Conservation (phyloP, 495 filamentous ascomycete genomes). For the Aspergillus sclerotioniger region DNA sequence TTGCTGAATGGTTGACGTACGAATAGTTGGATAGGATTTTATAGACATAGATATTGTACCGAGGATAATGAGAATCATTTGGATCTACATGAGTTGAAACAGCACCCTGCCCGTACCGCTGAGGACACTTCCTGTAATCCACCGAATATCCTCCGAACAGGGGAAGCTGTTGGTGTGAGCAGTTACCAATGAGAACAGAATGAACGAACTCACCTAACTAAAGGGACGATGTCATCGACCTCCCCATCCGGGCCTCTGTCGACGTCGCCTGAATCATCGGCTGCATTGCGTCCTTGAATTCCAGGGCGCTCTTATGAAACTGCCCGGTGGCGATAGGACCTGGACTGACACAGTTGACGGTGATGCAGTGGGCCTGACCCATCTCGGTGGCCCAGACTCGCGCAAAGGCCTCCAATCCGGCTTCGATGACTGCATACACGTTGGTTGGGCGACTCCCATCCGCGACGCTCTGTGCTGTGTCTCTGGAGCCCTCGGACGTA, state of each 20-base stretch:
- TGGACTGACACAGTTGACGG: constrained; percentile 27
- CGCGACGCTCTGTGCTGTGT: too few relatives aligned
- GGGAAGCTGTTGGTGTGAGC: background rate
- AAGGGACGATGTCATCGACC: constrained; percentile 16
- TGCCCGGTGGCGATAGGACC: constrained; percentile 24
- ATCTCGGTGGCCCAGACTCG: constrained; percentile 29
- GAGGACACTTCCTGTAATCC: constrained; percentile 14
- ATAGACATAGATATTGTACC: too few relatives aligned
- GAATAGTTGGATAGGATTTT: too few relatives aligned
- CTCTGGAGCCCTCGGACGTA: too few relatives aligned
- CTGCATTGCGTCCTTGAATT: background rate
- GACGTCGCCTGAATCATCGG: constrained; percentile 4
- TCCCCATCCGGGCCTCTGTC: constrained; percentile 16
- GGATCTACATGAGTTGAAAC: too few relatives aligned
- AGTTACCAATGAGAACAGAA: too few relatives aligned
- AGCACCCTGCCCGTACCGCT: constrained; percentile 9
- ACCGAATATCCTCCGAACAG: constrained; percentile 12
- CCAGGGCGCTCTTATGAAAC: background rate
- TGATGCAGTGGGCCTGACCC: constrained; percentile 18
- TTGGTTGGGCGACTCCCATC: too few relatives aligned
- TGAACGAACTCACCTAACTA: constrained; percentile 3
- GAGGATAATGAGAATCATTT: too few relatives aligned
- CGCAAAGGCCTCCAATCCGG: constrained; percentile 22
- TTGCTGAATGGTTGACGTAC: too few relatives aligned
- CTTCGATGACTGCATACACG: constrained; percentile 16